These are phyloP conservation scores for Penicillium steckii DNA, from an alignment of 495 filamentous ascomycete species.

Conservation along the genomic window DNA sequence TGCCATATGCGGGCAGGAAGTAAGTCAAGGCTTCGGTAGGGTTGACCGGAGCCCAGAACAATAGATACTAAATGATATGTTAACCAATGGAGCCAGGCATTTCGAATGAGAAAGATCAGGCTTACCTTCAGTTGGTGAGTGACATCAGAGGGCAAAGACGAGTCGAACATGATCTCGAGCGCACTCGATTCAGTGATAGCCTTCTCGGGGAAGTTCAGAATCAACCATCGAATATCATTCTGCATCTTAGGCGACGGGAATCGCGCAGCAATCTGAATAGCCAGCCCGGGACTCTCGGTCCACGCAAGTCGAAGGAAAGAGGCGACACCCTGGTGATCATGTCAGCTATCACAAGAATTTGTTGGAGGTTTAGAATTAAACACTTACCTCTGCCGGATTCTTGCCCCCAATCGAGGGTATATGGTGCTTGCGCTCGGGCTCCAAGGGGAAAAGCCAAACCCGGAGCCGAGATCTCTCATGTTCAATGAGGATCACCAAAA, in stretches of 20 bases:
- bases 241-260: slow-evolving; percentile 73
- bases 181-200: slow-evolving; percentile 76
- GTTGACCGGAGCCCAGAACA: slow-evolving; percentile 94
- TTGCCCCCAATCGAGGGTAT: slow-evolving; percentile 38
- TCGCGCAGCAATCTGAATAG: slow-evolving; percentile 74
- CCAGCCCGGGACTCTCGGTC: slow-evolving; percentile 76
- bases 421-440: slow-evolving; percentile 61
- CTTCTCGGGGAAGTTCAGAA: slow-evolving; percentile 80
- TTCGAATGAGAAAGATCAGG: not conserved
- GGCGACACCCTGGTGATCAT: slow-evolving; percentile 27
- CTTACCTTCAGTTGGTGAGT: slow-evolving; percentile 78
- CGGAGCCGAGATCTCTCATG: slow-evolving; percentile 80
- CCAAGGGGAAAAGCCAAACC: slow-evolving; percentile 87
- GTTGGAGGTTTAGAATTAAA: slow-evolving; percentile 7
- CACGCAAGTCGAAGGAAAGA: slow-evolving; percentile 78
- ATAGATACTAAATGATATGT: slow-evolving; percentile 63
- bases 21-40: slow-evolving; percentile 90
- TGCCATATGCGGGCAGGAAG: slow-evolving; percentile 90
- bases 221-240: slow-evolving; percentile 70
- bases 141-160: slow-evolving; percentile 72
- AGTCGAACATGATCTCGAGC: slow-evolving; percentile 76
- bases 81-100: not conserved
- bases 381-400: slow-evolving; percentile 31
- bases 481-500: slow-evolving; percentile 74
- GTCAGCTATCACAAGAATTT: not conserved